Conservation (phyloP, 2,329 filamentous ascomycete species). For the Exophiala sp. region DNA sequence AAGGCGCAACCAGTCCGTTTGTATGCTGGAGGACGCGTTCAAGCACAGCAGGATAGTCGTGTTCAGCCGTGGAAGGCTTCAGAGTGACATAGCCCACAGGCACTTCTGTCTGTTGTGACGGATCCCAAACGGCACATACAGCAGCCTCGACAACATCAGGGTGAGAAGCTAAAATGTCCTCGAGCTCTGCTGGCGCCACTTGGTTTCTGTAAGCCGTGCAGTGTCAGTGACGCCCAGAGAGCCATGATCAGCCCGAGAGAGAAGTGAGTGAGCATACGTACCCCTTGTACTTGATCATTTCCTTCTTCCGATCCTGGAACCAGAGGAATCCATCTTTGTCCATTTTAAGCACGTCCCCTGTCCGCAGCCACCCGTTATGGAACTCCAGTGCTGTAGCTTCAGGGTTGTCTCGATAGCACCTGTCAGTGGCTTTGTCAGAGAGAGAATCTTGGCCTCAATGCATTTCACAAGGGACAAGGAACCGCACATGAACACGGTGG, state of each 20-base stretch:
- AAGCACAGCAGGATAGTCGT: background rate
- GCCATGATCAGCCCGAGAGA: too few species aligned
- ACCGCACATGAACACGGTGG: slow-evolving; percentile 2
- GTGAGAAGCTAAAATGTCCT: slow-evolving; percentile 41
- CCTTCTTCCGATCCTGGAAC: slow-evolving; percentile 25
- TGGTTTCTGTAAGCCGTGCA: slow-evolving; percentile 32
- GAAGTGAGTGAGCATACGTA: too few species aligned
- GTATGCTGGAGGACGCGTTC: background rate
- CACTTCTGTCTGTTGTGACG: slow-evolving; percentile 35
- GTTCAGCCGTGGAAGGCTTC: background rate
- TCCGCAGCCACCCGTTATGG: slow-evolving; percentile 22
- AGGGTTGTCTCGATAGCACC: slow-evolving; percentile 20
- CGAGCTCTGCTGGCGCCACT: slow-evolving; percentile 45
- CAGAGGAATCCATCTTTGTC: slow-evolving; percentile 20
- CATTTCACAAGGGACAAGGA: too few species aligned
- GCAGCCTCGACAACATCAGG: slow-evolving; percentile 42
- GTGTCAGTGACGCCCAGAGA: too few species aligned
- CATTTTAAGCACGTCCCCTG: slow-evolving; percentile 22
- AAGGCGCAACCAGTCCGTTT: background rate
- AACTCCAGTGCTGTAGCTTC: slow-evolving; percentile 13
- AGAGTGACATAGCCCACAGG: slow-evolving; percentile 30
- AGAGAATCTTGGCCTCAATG: too few species aligned
- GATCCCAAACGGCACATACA: slow-evolving; percentile 37
- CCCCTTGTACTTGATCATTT: slow-evolving; percentile 28
- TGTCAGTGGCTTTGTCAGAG: too few species aligned